Conservation (phyloP, 176 grass and related monocot species). For the Lolium perenne region DNA sequence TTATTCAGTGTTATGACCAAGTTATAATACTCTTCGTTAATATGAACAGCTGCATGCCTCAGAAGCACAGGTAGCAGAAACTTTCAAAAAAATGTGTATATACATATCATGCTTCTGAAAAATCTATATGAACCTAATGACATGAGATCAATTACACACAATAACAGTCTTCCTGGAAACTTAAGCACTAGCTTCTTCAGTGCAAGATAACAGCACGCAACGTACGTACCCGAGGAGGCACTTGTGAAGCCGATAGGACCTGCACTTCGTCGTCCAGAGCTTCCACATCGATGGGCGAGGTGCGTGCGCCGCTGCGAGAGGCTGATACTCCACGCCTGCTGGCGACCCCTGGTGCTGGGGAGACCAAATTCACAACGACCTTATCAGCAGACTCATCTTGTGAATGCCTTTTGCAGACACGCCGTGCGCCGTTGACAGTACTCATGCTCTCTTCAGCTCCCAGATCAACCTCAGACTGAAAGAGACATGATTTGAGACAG, state of each 20-base stretch:
- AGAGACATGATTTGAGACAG: background rate
- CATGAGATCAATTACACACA: background rate
- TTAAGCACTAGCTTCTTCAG: background rate
- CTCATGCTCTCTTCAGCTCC: slow-evolving; percentile 35
- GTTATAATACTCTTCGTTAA: background rate
- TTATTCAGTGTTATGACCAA: slow-evolving; percentile 9
- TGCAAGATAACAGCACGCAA: too few relatives aligned
- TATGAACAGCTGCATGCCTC: background rate
- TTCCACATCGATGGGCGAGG: slow-evolving; percentile 58
- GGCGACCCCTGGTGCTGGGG: slow-evolving; percentile 7
- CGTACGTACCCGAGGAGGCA: slow-evolving; percentile 41
- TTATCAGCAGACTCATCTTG: slow-evolving; percentile 47
- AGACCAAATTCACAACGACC: slow-evolving; percentile 42
- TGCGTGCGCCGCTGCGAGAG: slow-evolving; percentile 2
- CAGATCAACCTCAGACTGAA: slow-evolving; percentile 29
- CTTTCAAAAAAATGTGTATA: background rate
- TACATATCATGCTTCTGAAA: background rate
- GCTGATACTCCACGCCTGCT: background rate
- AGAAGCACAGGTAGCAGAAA: background rate
- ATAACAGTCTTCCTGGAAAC: background rate
- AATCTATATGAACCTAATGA: background rate
- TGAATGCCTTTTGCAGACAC: slow-evolving; percentile 21
- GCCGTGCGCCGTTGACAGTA: slow-evolving; percentile 20
- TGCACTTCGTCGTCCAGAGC: slow-evolving; percentile 57
- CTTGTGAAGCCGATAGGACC: slow-evolving; percentile 43